Conservation (phyloP, 106 monocot species). For the Dendrobium chrysotoxum region DNA sequence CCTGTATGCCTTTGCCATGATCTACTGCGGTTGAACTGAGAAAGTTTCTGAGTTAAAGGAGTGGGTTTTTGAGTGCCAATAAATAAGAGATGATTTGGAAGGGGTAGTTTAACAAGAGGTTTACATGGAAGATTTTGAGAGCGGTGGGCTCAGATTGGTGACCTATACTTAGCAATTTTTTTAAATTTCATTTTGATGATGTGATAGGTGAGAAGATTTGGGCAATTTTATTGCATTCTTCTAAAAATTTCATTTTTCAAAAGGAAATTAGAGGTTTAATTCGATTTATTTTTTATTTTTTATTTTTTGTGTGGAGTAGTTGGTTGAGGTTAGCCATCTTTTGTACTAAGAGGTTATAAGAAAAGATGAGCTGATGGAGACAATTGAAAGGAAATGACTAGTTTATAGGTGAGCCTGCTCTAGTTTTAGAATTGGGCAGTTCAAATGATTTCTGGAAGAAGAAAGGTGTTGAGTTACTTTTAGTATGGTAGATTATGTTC, state of each 20-base stretch:
- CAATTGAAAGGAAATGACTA: not conserved
- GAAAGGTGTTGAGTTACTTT: no score
- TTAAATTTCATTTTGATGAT: not conserved
- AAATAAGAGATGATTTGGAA: not conserved
- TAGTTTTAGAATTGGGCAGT: no score
- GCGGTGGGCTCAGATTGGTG: conserved; percentile 1
- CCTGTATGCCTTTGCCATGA: conserved; percentile 25
- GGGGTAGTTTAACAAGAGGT: conserved; percentile 1
- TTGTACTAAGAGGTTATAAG: not conserved
- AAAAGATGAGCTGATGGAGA: not conserved
- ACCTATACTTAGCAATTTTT: not conserved
- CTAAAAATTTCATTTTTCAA: not conserved
- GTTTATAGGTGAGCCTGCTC: no score
- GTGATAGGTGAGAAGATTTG: not conserved
- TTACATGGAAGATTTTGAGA: not conserved
- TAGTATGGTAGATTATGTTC: no score
- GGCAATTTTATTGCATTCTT: not conserved
- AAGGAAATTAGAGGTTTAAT: not conserved
- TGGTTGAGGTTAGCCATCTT: conserved; percentile 7
- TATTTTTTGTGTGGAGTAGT: not conserved
- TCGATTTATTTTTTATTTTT: not conserved
- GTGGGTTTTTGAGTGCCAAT: not conserved
- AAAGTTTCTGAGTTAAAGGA: not conserved
- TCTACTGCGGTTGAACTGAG: not conserved
- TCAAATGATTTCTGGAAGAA: no score